Evolutionary conservation across 805 yeast genomes (phyloP).

Genomic region (Lachancea sp.): DNA sequence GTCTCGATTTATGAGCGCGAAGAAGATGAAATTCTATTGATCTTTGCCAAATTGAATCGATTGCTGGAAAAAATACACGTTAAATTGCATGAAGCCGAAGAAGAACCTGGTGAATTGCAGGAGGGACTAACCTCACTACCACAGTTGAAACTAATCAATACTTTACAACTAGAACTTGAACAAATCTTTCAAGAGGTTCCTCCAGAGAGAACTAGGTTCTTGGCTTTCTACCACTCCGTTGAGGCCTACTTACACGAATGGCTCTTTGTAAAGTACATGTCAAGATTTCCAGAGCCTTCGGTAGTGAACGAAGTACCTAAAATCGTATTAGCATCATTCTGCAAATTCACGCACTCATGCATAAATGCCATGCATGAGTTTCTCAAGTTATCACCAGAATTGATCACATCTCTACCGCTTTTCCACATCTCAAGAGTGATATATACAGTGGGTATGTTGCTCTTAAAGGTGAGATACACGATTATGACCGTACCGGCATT

Average conservation of each 20-base stretch:
- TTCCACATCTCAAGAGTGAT: slow-evolving; percentile 50
- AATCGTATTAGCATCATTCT: slow-evolving; percentile 38
- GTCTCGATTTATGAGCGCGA: slow-evolving; percentile 25
- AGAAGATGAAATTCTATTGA: slow-evolving; percentile 44
- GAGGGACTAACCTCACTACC: not conserved
- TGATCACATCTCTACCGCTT: slow-evolving; percentile 52
- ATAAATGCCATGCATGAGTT: slow-evolving; percentile 44
- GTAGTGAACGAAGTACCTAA: slow-evolving; percentile 18
- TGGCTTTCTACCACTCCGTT: slow-evolving; percentile 53
- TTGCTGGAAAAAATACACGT: slow-evolving; percentile 56
- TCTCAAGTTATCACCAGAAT: slow-evolving; percentile 38
- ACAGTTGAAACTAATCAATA: slow-evolving; percentile 24
- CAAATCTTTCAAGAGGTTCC: slow-evolving; percentile 36
- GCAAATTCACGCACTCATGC: slow-evolving; percentile 50
- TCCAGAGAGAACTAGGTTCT: slow-evolving; percentile 35
- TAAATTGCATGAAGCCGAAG: slow-evolving; percentile 37
- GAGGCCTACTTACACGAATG: slow-evolving; percentile 66
- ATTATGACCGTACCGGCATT: slow-evolving; percentile 47
- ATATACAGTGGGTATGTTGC: slow-evolving; percentile 56
- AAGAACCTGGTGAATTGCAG: slow-evolving; percentile 34
- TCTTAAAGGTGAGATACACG: slow-evolving; percentile 49
- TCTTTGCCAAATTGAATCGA: slow-evolving; percentile 53
- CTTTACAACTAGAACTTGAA: slow-evolving; percentile 45
- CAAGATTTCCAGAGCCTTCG: slow-evolving; percentile 12
- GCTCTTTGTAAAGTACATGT: slow-evolving; percentile 27